Base-by-base conservation (phyloP, 768 basidiomycete genomes). In the Pisolithus orientalis region DNA sequence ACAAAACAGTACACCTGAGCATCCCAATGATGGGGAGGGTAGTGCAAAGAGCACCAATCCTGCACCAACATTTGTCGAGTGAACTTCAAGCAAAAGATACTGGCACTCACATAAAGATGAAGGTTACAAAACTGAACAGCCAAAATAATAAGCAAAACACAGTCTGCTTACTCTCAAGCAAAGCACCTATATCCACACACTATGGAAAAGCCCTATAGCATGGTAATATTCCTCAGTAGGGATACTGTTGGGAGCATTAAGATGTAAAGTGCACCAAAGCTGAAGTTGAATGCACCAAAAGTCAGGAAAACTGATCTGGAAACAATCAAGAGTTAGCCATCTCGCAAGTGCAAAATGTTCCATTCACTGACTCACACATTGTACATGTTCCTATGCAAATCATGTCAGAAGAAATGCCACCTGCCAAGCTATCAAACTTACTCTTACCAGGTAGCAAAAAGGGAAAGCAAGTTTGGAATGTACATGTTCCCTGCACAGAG, bases 361-460 rank as follows among this genome's bases (percentile, higher is more conserved):
- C 5, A 0, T 34, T 34, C 13, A 13, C 34, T 5, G 21, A 34
- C 60, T 54, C 45, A 62, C 61, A 61, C 63, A 52, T 52, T 65
- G 43, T 62, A 65, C 6, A 62, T 65, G 42, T 64, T 66, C 34
- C 64, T 64, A 10, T 52, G 29, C 17, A 8, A 61, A 34, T 7
- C 38, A 34, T 10, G 8, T 64, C 44, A 62, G 47, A 39, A 25
- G 10, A 40, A 43, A 45, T 29, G 50, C 14, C 29, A 5, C 14
- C 27, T n/a, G 45, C 44, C 24, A 13, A 39, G 49, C 21, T 44
- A 43, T 4, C 14, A 24, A n/a, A 45, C 65, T 47, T 48, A 59
- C 63, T 17, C 63, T 32, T 42, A 67, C 63, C 62, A 67, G 2
- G 54, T 60, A 3, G 65, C 60, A 16, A 65, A 67, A 39, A 67